Conservation (phyloP, 83 land plant species). For the Isoetes engelmannii region DNA sequence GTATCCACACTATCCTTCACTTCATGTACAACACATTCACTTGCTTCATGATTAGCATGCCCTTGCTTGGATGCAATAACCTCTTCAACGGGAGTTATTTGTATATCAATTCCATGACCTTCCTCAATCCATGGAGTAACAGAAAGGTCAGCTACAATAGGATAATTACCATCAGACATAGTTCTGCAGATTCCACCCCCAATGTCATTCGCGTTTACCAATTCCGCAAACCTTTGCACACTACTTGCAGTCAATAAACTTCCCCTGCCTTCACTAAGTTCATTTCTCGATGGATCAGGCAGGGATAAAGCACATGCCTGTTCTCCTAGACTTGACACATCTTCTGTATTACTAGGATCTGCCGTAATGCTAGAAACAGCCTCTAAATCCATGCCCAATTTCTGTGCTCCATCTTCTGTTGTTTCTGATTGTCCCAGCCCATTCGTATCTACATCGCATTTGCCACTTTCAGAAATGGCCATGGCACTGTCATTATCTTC, state of each 20-base stretch:
- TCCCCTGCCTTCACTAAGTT: constrained; percentile 6
- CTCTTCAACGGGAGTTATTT: constrained; percentile 12
- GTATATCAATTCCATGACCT: constrained; percentile 26
- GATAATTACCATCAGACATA: constrained; percentile 58
- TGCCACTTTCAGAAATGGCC: background rate
- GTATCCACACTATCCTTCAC: constrained; percentile 5
- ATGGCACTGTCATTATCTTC: background rate
- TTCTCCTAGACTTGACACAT: background rate
- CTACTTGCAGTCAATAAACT: background rate
- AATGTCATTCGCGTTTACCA: background rate
- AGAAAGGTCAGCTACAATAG: constrained; percentile 49
- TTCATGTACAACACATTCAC: constrained; percentile 2
- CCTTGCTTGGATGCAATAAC: constrained; percentile 25
- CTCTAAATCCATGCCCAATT: no score
- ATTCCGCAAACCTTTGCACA: background rate
- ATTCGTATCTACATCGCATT: no score
- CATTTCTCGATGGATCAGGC: constrained; percentile 12
- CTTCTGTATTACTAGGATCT: background rate
- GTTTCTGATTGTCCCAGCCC: no score
- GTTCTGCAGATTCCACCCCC: constrained; percentile 39
- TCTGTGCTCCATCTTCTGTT: no score
- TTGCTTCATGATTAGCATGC: background rate
- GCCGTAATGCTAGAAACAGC: background rate
- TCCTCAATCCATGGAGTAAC: constrained; percentile 80
- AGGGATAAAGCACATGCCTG: background rate